Conservation (phyloP, 495 filamentous ascomycete species). For the Cairneyella variabilis region DNA sequence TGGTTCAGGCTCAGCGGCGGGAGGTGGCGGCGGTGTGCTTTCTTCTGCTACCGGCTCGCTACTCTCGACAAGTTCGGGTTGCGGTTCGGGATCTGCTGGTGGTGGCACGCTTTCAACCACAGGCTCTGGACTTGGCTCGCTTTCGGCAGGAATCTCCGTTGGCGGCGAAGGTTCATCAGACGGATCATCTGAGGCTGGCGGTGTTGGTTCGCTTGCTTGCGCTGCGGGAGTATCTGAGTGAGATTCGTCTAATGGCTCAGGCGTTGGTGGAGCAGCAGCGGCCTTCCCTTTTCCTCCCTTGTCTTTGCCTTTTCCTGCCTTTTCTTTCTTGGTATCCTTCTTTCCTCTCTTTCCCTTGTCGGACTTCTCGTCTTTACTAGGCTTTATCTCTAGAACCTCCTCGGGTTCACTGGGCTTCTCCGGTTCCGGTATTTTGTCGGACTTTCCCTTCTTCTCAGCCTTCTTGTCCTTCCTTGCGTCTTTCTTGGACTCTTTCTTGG, state of each 20-base stretch:
- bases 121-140: background rate
- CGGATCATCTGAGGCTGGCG: conserved; percentile 1
- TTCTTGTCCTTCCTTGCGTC: conserved; percentile 6
- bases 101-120: conserved; percentile 3
- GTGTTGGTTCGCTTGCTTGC: conserved; percentile 6
- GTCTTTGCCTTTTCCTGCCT: conserved; percentile 5
- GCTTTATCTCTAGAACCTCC: background rate
- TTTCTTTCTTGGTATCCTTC: background rate
- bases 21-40: background rate
- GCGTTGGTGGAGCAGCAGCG: background rate
- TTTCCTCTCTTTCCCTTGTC: background rate
- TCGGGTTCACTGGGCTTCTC: background rate
- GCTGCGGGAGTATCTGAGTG: background rate
- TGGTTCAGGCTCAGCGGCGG: background rate
- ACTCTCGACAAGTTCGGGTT: background rate
- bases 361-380: background rate
- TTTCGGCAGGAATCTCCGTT: background rate
- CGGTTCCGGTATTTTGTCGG: background rate
- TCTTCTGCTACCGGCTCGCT: background rate
- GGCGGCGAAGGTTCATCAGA: background rate
- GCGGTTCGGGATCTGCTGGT: conserved; percentile 1
- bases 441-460: conserved; percentile 7
- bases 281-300: conserved; percentile 17
- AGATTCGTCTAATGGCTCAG: conserved; percentile 1
- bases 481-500: background rate